Evolutionary conservation across 2,329 filamentous ascomycete genomes (phyloP), one percentile per base, ranked within the genome.

Genomic region (Monosporascus sp.): DNA sequence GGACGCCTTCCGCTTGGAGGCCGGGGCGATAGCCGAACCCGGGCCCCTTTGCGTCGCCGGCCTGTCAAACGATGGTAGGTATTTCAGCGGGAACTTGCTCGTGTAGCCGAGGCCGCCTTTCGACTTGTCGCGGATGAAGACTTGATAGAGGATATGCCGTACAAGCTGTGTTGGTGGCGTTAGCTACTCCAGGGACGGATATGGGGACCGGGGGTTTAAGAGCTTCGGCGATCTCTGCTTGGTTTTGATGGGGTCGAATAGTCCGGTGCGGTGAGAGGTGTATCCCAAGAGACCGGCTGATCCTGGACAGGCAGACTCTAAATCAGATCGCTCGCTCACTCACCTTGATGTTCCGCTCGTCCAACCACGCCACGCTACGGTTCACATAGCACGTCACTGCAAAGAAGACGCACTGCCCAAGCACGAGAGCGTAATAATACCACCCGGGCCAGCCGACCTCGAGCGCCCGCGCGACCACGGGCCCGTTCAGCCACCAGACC

Each of bases 71-170:
- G 66, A 64, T 0, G 87, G 86, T 9, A 87, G 73, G 63, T 87
- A 88, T 64, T 90, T 87, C 69, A 91, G 87, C 20, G 86, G 81
- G 63, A 90, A 91, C 8, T 72, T 74, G 1, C 80, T 82, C 61
- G 84, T 78, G 47, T 78, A 73, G 0, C 85, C 82, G 7, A 92
- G 73, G 0, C 84, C 87, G 52, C 75, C 81, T 51, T 66, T 55
- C n/a, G 65, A 63, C 50, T 84, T 82, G 52, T 82, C 80, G 52
- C 85, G 76, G n/a, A 85, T 78, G 17, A 88, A 77, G 3, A 87
- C 66, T 18, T 75, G 71, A 66, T 82, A 87, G 57, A 87, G 78
- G 3, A 85, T 68, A 24, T 75, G 73, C 65, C 83, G 87, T 57
- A 66, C 54, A 37, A 68, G 51, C 68, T 70, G 22, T 31, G 6